A percentile compares a stretch with the other conserved stretches of the same genome.
Conservation (phyloP, 2,329 filamentous ascomycete genomes). For the Paracorniculantispora psalliotae region DNA sequence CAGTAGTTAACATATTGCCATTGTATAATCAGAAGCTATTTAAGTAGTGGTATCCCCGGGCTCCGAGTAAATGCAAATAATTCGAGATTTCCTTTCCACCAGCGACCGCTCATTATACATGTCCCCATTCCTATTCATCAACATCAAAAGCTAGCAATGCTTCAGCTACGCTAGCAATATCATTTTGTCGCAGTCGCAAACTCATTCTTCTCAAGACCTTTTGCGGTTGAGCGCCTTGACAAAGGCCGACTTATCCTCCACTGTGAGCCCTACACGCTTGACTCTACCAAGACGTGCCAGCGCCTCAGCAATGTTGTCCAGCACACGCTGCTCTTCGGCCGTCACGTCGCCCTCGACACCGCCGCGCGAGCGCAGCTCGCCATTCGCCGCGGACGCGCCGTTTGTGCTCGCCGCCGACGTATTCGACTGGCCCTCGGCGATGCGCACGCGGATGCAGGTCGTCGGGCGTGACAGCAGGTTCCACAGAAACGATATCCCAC, state of each 20-base stretch:
- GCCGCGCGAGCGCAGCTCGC: slow-evolving; percentile 25
- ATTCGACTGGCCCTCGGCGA: slow-evolving; percentile 69
- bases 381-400: slow-evolving; percentile 26
- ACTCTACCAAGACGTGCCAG: slow-evolving; percentile 82
- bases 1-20: background rate
- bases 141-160: too few species aligned
- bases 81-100: background rate
- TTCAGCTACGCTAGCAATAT: background rate
- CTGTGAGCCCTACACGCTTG: slow-evolving; percentile 79
- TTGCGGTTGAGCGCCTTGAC: slow-evolving; percentile 58
- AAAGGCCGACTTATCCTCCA: slow-evolving; percentile 79
- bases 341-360: slow-evolving; percentile 32
- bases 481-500: slow-evolving; percentile 74
- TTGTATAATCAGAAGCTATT: background rate
- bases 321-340: slow-evolving; percentile 59
- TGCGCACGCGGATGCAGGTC: slow-evolving; percentile 84
- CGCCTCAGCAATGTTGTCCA: slow-evolving; percentile 79
- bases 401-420: slow-evolving; percentile 35
- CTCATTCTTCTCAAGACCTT: slow-evolving; percentile 30
- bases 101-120: background rate
- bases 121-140: slow-evolving; percentile 10
- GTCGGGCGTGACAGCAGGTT: slow-evolving; percentile 77
- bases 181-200: too few species aligned
- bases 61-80: slow-evolving; percentile 14
- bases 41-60: slow-evolving; percentile 10